Conservation (phyloP, 352 stramenopile genomes). For the Thalassiosira hispida region DNA sequence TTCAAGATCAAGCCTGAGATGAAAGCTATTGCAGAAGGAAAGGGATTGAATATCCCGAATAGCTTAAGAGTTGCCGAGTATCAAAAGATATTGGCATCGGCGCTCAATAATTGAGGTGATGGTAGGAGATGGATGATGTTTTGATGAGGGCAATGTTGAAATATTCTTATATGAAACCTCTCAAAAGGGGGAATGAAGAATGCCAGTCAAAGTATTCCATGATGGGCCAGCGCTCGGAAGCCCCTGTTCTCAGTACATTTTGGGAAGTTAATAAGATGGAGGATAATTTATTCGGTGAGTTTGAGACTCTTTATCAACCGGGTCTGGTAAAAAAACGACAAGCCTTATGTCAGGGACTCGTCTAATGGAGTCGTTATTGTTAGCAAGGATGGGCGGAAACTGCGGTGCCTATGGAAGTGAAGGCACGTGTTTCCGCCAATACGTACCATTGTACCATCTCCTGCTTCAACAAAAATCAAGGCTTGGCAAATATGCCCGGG, state of each 20-base stretch:
- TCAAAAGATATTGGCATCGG: too few species aligned
- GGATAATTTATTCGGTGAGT: background rate
- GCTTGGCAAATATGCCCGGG: background rate
- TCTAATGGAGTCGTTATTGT: background rate
- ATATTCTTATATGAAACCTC: conserved; percentile 6
- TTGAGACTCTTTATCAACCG: conserved; percentile 28
- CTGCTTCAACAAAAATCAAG: too few species aligned
- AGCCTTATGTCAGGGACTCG: background rate
- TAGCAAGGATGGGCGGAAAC: background rate
- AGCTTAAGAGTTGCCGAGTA: too few species aligned
- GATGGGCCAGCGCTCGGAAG: conserved; percentile 7
- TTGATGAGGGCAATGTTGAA: background rate
- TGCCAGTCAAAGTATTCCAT: conserved; percentile 26
- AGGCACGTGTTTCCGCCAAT: conserved; percentile 5
- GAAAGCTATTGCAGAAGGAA: too few species aligned
- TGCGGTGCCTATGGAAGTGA: conserved; percentile 9
- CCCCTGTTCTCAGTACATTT: background rate
- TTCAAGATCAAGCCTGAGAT: too few species aligned
- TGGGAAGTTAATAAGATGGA: background rate
- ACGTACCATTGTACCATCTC: background rate
- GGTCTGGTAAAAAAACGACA: conserved; percentile 3
- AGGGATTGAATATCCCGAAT: too few species aligned
- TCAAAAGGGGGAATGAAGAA: conserved; percentile 6
- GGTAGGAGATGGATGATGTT: background rate
- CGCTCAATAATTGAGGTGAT: background rate